Evolutionary conservation across 495 filamentous ascomycete species (phyloP), one percentile per base, ranked within the genome.

Genomic region (Penicillium tannophilum): DNA sequence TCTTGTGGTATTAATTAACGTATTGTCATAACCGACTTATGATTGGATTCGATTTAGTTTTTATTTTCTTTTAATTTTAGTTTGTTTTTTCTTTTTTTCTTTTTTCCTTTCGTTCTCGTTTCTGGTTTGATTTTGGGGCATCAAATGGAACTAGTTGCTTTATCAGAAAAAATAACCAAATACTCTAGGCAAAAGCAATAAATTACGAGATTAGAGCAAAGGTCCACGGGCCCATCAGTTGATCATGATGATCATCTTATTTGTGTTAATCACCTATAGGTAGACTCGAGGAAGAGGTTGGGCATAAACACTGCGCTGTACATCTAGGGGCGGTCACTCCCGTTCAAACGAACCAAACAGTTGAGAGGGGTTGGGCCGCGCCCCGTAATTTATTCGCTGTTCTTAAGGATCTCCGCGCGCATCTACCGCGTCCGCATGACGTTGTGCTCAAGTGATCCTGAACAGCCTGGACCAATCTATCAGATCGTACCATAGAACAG

Each of bases 301-400:
- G 46, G 46, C 46, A 49, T 17, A 24, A 23, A 49, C 16, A 31
- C 6, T 17, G 24, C 16, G 17, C 6, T 17, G 24, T 26, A 49
- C 24, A 24, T 49, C 3, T 28, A 31, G 46, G 16, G 46, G 46
- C 46, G 46, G 46, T 49, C 46, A 24, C 26, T 49, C 46, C 46
- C 46, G 46, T 31, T 24, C 14, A 14, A 28, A 28, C 23, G 17
- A 47, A 47, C 44, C 20, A n/a, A 31, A 46, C 19, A 24, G 43
- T 46, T 26, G 1, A 49, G 20, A 52, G 48, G 41, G 42, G 58
- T 67, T 64, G 64, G 64, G 58, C 64, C 59, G 64, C 54, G 42
- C 36, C 50, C 52, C 43, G 54, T 64, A 60, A 57, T 64, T 54
- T 63, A 52, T 42, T 12, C 20, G 20, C 20, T 47, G 8, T 63